Evolutionary conservation across 306 rosid genomes (phyloP).

Genomic region (Coriaria nepalensis): DNA sequence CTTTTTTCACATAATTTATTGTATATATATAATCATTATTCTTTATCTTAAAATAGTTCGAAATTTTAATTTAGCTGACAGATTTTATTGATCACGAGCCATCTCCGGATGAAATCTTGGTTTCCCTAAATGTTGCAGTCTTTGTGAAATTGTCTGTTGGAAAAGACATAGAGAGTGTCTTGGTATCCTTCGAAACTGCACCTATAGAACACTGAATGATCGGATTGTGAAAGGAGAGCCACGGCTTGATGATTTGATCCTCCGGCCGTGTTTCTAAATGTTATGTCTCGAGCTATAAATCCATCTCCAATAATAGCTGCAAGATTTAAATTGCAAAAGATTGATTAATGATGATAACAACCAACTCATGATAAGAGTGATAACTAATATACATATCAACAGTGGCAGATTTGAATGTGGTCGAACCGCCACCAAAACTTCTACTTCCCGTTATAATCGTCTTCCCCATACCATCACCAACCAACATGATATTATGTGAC

Average conservation of each 20-base stretch:
- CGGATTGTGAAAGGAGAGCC: constrained; percentile 6
- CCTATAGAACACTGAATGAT: constrained; percentile 7
- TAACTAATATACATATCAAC: constrained; percentile 1
- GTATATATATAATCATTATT: too few relatives aligned
- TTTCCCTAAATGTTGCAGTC: constrained; percentile 19
- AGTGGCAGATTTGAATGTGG: constrained; percentile 17
- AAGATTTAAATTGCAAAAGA: too few relatives aligned
- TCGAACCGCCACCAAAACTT: constrained; percentile 11
- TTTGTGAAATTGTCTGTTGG: constrained; percentile 11
- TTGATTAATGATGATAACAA: too few relatives aligned
- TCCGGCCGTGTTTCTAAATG: constrained; percentile 13
- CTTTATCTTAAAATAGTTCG: too few relatives aligned
- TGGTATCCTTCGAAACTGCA: constrained; percentile 22
- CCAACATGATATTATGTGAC: background rate
- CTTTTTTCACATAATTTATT: too few relatives aligned
- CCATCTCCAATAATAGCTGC: constrained; percentile 7
- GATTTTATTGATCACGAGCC: too few relatives aligned
- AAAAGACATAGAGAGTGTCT: constrained; percentile 17
- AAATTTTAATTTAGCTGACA: too few relatives aligned
- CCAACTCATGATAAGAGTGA: background rate
- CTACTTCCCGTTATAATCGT: constrained; percentile 15
- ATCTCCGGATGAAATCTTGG: too few relatives aligned
- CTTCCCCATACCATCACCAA: constrained; percentile 11
- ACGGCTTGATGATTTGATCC: constrained; percentile 13
- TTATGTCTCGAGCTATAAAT: constrained; percentile 14